Evolutionary conservation across 306 rosid species (phyloP).

Genomic region (Pachyrhizus erosus): DNA sequence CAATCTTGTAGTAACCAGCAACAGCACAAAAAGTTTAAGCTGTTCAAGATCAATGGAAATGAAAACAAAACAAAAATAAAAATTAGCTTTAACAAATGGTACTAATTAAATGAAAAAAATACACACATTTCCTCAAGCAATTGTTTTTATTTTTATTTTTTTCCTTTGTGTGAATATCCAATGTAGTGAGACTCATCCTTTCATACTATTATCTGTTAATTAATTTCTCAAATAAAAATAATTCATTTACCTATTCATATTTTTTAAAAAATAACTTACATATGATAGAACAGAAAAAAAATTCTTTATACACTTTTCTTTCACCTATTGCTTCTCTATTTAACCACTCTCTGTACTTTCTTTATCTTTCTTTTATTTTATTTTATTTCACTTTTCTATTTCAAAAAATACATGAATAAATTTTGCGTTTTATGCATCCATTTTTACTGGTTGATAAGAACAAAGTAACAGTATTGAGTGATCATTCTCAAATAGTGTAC

Average conservation of each 20-base stretch:
- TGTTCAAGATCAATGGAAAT: constrained; percentile 26
- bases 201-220: not conserved
- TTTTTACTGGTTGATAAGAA: not conserved
- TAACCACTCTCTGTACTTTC: not conserved
- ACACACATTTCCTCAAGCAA: too few species aligned
- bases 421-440: not conserved
- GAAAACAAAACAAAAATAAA: not conserved
- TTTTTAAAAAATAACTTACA: not conserved
- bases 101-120: not conserved
- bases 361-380: not conserved
- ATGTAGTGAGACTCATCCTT: not conserved
- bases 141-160: too few species aligned
- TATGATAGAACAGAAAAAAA: not conserved
- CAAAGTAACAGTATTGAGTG: not conserved
- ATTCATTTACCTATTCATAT: not conserved
- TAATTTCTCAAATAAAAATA: not conserved
- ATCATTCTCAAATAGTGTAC: not conserved
- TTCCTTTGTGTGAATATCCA: not conserved
- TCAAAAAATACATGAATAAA: not conserved
- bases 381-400: not conserved
- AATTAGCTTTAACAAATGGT: not conserved
- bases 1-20: constrained; percentile 66
- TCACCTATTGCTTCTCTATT: not conserved
- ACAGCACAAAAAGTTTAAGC: constrained; percentile 61
- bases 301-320: not conserved